Evolutionary conservation across 148 eudicot species (phyloP), one percentile per base, ranked within the genome.

Genomic region (Salicornia ramosissima): DNA sequence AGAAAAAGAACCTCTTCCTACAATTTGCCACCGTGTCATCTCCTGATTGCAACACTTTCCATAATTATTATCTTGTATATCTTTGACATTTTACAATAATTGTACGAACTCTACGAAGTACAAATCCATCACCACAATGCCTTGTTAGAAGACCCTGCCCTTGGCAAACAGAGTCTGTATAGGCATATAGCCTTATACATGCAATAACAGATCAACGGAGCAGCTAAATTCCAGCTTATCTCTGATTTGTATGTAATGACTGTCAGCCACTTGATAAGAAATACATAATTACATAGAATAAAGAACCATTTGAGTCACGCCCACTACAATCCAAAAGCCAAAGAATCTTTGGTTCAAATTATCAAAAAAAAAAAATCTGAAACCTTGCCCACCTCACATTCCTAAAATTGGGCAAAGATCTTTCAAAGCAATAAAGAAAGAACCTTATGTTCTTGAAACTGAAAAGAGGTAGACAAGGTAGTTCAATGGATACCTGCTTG

Each of bases 401-500:
- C 40, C 40, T 19, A 15, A 10, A 21, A 49, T 19, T 33, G 12
- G 59, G 22, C 60, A 28, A 52, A 39, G 42, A 47, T 5, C 16
- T 18, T 43, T 22, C 56, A 43, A 69, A 16, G 21, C 49, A 42
- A 9, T 45, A 50, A 18, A 49, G 43, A 69, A 25, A 26, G 28
- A 60, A 51, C 54, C 19, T 11, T 25, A 16, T 10, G 29, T 18
- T 30, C 25, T 21, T 12, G 9, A 67, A 66, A 25, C 54, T 24
- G 19, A 43, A 33, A 70, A 36, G 19, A 56, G n/a, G n/a, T n/a
- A n/a, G n/a, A n/a, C n/a, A 65, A 34, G 22, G 33, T 16, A 0
- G 39, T 22, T 28, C 7, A 13, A 26, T 51, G 34, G 39, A 10
- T 57, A 88, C 98, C 97, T 94, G 98, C 77, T 94, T 94, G 74